Conservation (phyloP, 1,139 yeast genomes). For the Meyerozyma sp. region DNA sequence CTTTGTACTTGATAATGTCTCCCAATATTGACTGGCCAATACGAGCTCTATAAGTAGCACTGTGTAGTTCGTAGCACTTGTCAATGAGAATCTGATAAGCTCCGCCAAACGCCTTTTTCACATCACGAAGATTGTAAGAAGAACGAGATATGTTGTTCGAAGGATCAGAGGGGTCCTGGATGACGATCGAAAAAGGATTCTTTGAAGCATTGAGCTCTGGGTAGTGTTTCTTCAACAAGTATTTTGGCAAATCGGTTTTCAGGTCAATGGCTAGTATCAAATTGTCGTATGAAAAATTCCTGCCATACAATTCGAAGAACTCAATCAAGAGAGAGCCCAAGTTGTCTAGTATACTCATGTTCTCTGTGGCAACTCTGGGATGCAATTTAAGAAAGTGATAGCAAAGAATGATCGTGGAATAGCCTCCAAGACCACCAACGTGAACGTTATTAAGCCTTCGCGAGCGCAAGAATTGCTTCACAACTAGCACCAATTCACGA, state of each 20-base stretch:
- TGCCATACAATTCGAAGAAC: constrained; percentile 92
- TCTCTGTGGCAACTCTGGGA: constrained; percentile 67
- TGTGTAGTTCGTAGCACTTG: constrained; percentile 54
- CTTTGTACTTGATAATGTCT: constrained; percentile 70
- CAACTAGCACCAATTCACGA: constrained; percentile 75
- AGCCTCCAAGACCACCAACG: constrained; percentile 95
- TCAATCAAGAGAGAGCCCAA: constrained; percentile 86
- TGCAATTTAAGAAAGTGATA: constrained; percentile 78
- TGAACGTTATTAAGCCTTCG: constrained; percentile 87
- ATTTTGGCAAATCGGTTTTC: constrained; percentile 44
- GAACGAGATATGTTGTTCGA: constrained; percentile 82
- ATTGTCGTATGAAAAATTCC: constrained; percentile 81
- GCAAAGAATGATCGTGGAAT: constrained; percentile 82
- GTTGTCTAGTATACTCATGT: constrained; percentile 67
- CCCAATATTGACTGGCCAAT: constrained; percentile 75
- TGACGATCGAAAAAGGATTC: constrained; percentile 63
- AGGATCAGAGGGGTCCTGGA: constrained; percentile 87
- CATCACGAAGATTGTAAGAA: constrained; percentile 72
- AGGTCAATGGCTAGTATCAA: constrained; percentile 61
- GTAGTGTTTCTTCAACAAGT: constrained; percentile 52
- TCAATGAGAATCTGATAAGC: constrained; percentile 79
- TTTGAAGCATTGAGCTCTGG: constrained; percentile 50
- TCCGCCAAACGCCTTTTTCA: constrained; percentile 85
- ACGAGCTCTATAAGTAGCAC: constrained; percentile 63
- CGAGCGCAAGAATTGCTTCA: constrained; percentile 81